Conservation (phyloP, 2,329 filamentous ascomycete species). For the Pyrenophora graminea region DNA sequence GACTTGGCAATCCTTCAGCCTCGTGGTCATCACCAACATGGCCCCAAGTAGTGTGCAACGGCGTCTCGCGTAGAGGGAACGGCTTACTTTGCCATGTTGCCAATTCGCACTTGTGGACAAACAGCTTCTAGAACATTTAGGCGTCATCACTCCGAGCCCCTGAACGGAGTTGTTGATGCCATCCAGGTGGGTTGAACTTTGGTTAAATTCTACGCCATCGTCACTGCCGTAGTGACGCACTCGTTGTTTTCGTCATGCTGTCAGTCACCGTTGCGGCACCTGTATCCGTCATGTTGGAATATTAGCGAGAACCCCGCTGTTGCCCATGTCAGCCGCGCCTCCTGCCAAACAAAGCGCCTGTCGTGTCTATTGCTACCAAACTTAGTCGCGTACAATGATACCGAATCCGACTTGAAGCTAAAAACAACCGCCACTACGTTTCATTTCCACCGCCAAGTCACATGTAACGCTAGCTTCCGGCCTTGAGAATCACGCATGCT, state of each 20-base stretch:
- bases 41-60: constrained; percentile 1
- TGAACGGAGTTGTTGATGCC: not conserved
- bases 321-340: not conserved
- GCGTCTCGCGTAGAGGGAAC: constrained; percentile 7
- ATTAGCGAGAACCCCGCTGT: not conserved
- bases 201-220: not conserved
- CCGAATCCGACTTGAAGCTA: constrained; percentile 7
- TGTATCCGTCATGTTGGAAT: not conserved
- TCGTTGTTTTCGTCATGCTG: not conserved
- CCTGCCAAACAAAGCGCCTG: not conserved
- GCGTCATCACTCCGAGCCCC: not conserved
- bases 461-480: constrained; percentile 3
- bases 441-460: constrained; percentile 14
- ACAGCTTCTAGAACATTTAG: not conserved
- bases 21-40: not conserved
- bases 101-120: not conserved
- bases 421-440: not conserved
- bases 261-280: not conserved
- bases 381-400: not conserved
- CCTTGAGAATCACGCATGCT: constrained; percentile 3
- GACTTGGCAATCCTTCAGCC: constrained; percentile 4
- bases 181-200: not conserved
- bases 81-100: constrained; percentile 1
- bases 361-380: constrained; percentile 1
- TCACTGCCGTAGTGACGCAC: not conserved